phyloP scores from a whole-genome alignment of 257 asterid species.

The Solanum paucissectum region DNA sequence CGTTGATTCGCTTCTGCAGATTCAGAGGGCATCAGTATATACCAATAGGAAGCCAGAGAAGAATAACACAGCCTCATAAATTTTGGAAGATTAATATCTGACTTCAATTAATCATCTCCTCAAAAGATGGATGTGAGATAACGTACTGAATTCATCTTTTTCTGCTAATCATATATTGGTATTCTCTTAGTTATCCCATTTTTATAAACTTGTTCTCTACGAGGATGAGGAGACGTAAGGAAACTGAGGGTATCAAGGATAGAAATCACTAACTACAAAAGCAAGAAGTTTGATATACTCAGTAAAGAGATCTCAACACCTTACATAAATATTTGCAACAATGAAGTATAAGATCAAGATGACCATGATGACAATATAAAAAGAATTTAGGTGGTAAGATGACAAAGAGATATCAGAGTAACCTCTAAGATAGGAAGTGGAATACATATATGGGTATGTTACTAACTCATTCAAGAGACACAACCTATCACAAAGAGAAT shows the following conservation, averaged over 20 bases:
- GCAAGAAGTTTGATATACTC: not conserved
- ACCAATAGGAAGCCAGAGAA: not conserved
- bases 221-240: not conserved
- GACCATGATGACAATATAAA: not conserved
- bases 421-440: not conserved
- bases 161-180: not conserved
- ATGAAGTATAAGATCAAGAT: not conserved
- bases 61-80: not conserved
- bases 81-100: not conserved
- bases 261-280: not conserved
- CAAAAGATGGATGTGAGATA: not conserved
- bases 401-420: not conserved
- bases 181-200: not conserved
- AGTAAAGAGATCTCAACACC: not conserved
- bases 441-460: not conserved
- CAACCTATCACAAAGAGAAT: not conserved
- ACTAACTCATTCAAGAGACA: not conserved
- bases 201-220: not conserved
- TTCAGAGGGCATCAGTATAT: not conserved
- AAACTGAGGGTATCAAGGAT: not conserved
- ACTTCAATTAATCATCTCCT: not conserved
- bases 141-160: not conserved
- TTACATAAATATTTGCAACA: not conserved
- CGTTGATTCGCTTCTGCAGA: slow-evolving; percentile 80
- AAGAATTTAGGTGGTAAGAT: not conserved